These are phyloP conservation scores for Pholiota molesta DNA, from an alignment of 768 basidiomycete species.

Conservation along the genomic window DNA sequence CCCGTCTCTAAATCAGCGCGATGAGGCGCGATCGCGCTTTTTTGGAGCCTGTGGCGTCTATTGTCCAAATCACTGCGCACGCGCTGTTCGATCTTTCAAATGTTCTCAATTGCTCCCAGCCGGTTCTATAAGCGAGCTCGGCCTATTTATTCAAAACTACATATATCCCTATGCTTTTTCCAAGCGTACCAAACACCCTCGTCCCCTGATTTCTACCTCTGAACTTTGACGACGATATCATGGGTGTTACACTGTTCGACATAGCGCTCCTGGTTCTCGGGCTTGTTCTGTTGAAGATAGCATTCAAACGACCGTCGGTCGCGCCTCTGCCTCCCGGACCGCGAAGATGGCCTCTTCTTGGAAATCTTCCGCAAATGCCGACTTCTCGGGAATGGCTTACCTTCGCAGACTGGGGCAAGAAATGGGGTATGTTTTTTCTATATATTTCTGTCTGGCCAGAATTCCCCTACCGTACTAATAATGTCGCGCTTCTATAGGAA, in stretches of 20 bases:
- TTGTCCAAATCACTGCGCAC: no score
- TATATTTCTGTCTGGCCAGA: not conserved
- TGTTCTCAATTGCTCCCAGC: no score
- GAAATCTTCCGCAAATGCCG: constrained; percentile 54
- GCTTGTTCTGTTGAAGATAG: constrained; percentile 21
- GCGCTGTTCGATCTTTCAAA: no score
- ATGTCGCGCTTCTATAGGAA: constrained; percentile 31
- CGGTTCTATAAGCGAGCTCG: no score
- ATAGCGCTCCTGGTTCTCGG: constrained; percentile 16
- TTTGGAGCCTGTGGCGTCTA: no score
- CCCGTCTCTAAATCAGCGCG: no score
- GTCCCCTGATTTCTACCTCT: not conserved
- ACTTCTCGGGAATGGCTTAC: constrained; percentile 46
- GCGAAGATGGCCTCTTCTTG: constrained; percentile 43
- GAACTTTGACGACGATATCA: not conserved
- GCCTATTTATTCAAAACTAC: no score
- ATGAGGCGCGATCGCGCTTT: no score
- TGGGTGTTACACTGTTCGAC: constrained; percentile 20
- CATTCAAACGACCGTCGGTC: constrained; percentile 15
- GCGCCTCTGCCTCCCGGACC: constrained; percentile 49
- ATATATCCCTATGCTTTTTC: no score
- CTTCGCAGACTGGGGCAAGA: constrained; percentile 46
- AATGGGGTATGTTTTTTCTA: constrained; percentile 39
- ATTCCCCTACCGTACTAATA: not conserved
- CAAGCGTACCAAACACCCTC: not conserved